These are phyloP conservation scores for Tinospora cordifolia DNA, from an alignment of 164 flowering plant genomes.

Conservation along the genomic window DNA sequence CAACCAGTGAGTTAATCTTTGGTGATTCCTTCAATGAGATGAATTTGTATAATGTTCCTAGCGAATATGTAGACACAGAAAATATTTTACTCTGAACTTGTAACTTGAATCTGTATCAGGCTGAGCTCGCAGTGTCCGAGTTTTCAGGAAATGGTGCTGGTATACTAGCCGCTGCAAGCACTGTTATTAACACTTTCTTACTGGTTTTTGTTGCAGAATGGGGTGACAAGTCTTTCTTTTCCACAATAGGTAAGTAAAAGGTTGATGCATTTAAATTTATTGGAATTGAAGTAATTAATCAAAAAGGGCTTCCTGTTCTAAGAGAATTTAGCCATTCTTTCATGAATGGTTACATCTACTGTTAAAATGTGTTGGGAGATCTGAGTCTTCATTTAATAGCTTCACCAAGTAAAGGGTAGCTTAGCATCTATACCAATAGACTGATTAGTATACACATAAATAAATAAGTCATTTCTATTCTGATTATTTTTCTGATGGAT, in stretches of 20 bases:
- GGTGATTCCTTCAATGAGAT: not conserved
- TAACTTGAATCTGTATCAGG: constrained; percentile 42
- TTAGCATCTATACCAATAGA: too few species aligned
- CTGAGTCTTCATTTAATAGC: too few species aligned
- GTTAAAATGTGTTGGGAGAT: too few species aligned
- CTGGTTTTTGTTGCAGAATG: constrained; percentile 97
- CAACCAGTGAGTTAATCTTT: not conserved
- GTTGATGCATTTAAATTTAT: not conserved
- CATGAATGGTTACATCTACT: too few species aligned
- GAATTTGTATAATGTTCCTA: not conserved
- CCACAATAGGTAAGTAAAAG: constrained; percentile 71
- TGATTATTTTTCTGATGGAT: not conserved
- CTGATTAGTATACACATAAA: too few species aligned
- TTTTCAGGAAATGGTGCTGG: constrained; percentile 93
- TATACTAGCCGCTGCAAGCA: constrained; percentile 73
- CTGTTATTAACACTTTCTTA: constrained; percentile 67
- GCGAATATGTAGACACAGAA: not conserved
- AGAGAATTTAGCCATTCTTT: too few species aligned
- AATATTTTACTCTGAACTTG: not conserved
- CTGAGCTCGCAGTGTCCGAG: constrained; percentile 91
- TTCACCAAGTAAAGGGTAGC: too few species aligned
- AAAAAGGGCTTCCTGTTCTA: too few species aligned
- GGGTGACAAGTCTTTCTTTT: constrained; percentile 98
- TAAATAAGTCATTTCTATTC: too few species aligned
- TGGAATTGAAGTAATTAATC: not conserved